Percentiles rank a stretch among this genome's conserved stretches.
phyloP scores from a whole-genome alignment of 805 yeast species.

The Wickerhamiella qilinensis region DNA sequence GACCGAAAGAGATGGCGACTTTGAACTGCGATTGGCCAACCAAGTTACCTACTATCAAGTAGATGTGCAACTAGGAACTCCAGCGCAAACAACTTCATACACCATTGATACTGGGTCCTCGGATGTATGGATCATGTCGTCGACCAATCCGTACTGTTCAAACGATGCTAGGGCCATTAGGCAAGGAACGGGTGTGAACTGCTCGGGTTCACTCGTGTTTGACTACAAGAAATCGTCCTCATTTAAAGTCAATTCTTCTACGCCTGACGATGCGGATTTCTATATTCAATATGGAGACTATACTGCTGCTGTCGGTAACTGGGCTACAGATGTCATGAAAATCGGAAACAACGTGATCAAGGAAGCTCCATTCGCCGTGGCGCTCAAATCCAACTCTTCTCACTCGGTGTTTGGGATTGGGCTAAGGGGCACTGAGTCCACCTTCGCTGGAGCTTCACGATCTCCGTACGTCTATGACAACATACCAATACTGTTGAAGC shows the following conservation, averaged over 20 bases:
- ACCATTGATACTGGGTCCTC: conserved; percentile 64
- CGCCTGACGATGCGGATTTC: conserved; percentile 9
- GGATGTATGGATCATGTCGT: conserved; percentile 48
- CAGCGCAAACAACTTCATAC: conserved; percentile 35
- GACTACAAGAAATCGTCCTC: background rate
- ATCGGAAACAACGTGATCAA: conserved; percentile 38
- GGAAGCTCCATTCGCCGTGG: conserved; percentile 56
- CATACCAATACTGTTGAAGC: conserved; percentile 21
- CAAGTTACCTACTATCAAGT: conserved; percentile 17
- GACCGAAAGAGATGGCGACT: too few relatives aligned
- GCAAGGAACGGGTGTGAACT: background rate
- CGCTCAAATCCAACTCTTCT: conserved; percentile 45
- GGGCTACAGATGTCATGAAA: conserved; percentile 44
- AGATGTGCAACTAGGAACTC: conserved; percentile 35
- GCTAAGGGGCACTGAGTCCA: background rate
- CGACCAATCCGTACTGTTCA: conserved; percentile 30
- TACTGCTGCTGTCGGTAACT: conserved; percentile 37
- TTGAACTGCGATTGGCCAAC: conserved; percentile 12
- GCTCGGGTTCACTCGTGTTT: background rate
- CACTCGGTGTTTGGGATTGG: conserved; percentile 34
- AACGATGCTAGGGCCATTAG: background rate
- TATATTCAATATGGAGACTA: conserved; percentile 26
- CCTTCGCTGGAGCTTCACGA: too few relatives aligned
- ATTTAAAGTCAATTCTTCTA: background rate
- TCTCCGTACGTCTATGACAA: conserved; percentile 16